Percentiles rank a stretch among this genome's conserved stretches.
These are phyloP conservation scores for Davidsoniella virescens DNA, from an alignment of 2,329 filamentous ascomycete species.

Conservation along the genomic window DNA sequence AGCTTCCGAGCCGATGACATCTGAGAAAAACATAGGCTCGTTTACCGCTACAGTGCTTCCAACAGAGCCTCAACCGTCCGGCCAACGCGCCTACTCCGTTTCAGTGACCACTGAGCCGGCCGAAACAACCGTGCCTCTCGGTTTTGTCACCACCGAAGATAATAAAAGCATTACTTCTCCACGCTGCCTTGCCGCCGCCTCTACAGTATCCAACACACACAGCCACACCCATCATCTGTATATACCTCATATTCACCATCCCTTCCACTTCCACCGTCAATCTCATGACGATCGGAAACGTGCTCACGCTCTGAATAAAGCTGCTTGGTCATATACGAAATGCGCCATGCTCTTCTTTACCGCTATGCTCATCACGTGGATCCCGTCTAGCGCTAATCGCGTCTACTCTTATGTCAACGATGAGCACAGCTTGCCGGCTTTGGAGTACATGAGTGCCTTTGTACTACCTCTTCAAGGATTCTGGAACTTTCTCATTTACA, in stretches of 20 bases:
- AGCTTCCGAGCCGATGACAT: constrained; percentile 24
- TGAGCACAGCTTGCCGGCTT: constrained; percentile 29
- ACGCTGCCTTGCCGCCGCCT: neutral
- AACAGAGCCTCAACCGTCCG: constrained; percentile 21
- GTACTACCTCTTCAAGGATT: constrained; percentile 63
- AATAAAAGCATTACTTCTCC: neutral
- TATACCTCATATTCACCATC: neutral
- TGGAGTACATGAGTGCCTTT: constrained; percentile 51
- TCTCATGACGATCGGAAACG: constrained; percentile 14
- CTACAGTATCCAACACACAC: neutral
- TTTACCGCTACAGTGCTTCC: no score
- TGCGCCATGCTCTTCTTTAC: constrained; percentile 50
- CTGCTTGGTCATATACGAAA: constrained; percentile 47
- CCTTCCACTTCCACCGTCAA: constrained; percentile 8
- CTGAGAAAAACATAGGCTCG: no score
- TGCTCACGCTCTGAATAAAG: constrained; percentile 34
- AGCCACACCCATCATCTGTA: constrained; percentile 13
- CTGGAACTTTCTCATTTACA: constrained; percentile 62
- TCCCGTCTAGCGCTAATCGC: constrained; percentile 56
- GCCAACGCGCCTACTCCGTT: constrained; percentile 40
- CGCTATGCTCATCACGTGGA: constrained; percentile 50
- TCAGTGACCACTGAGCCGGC: constrained; percentile 46
- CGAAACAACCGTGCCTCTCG: constrained; percentile 18
- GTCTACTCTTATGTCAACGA: constrained; percentile 46
- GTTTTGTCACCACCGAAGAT: neutral